Base-by-base conservation (phyloP, 805 yeast species). In the Metschnikowia hibisci region DNA sequence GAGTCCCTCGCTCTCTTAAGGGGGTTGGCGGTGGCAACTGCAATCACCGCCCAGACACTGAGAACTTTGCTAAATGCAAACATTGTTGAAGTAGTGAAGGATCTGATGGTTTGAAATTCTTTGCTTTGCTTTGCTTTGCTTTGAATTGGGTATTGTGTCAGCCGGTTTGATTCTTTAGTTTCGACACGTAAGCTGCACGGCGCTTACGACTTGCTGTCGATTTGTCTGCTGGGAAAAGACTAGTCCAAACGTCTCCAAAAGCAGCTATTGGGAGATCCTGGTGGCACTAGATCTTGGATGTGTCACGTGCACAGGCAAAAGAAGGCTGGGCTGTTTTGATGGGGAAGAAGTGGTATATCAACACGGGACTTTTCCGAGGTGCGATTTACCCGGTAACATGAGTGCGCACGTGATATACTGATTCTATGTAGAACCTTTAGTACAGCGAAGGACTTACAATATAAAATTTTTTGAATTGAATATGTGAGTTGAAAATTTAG, bases 11-110 rank as follows among this genome's bases (percentile, higher is more conserved):
- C 49, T 20, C 40, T 37, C 34, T 48, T 50, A 29, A 53, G 30
- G 4, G 57, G 57, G 40, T 46, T 47, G 22, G 48, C 54, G 2
- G 14, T 9, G 20, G 41, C 47, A 30, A 47, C 32, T n/a, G 32
- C 32, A 32, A 30, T 7, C 33, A 37, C 31, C 10, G 30, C 11
- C 13, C 29, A 11, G 14, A 28, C 5, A 9, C 23, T 32, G 34
- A 32, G 12, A 10, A 32, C 8, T 16, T 34, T n/a, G 15, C 32
- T 27, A 13, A 27, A 4, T 18, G 23, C 8, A n/a, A 18, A 10
- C 34, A 32, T 16, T 6, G 4, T 8, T 8, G 23, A 20, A 6
- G 7, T 8, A 20, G n/a, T n/a, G n/a, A n/a, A n/a, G n/a, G 23
- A 20, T 20, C 23, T 20, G 23, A 8, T 20, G 5, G 5, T 6